phyloP scores from a whole-genome alignment of 2,329 filamentous ascomycete species.

The Trichoderma sp. region DNA sequence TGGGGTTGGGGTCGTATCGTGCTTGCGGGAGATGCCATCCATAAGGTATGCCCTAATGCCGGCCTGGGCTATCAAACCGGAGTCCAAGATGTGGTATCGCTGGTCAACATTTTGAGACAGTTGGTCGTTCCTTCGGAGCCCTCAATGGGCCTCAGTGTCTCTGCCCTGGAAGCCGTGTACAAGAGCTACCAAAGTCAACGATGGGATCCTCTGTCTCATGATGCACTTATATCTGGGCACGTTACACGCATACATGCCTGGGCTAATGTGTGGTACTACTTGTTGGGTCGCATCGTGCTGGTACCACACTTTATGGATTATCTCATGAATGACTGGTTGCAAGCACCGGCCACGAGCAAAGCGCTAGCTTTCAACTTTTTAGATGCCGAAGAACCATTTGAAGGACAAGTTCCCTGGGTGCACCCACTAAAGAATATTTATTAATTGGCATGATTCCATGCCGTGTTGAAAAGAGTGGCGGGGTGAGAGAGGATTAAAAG shows the following conservation, averaged over 20 bases:
- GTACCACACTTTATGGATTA: background rate
- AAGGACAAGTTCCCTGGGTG: background rate
- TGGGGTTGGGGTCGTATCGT: slow-evolving; percentile 41
- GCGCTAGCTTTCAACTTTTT: background rate
- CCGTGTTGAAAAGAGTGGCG: background rate
- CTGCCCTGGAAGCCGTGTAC: slow-evolving; percentile 24
- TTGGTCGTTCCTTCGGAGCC: background rate
- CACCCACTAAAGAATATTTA: background rate
- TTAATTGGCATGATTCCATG: background rate
- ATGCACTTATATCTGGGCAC: slow-evolving; percentile 4
- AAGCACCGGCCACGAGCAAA: background rate
- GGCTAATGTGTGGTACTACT: slow-evolving; percentile 30
- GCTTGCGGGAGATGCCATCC: slow-evolving; percentile 40
- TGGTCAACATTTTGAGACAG: slow-evolving; percentile 33
- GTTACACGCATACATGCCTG: slow-evolving; percentile 31
- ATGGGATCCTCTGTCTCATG: slow-evolving; percentile 24
- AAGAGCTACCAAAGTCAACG: slow-evolving; percentile 25
- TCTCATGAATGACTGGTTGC: background rate
- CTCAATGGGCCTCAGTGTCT: background rate
- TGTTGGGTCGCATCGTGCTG: slow-evolving; percentile 28
- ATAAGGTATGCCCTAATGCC: slow-evolving; percentile 42
- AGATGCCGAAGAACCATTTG: slow-evolving; percentile 3
- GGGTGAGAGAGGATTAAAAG: background rate
- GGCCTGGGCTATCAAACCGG: slow-evolving; percentile 40
- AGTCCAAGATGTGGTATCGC: slow-evolving; percentile 35